Conservation (phyloP, 2,329 filamentous ascomycete species). For the Colletotrichum sp. region DNA sequence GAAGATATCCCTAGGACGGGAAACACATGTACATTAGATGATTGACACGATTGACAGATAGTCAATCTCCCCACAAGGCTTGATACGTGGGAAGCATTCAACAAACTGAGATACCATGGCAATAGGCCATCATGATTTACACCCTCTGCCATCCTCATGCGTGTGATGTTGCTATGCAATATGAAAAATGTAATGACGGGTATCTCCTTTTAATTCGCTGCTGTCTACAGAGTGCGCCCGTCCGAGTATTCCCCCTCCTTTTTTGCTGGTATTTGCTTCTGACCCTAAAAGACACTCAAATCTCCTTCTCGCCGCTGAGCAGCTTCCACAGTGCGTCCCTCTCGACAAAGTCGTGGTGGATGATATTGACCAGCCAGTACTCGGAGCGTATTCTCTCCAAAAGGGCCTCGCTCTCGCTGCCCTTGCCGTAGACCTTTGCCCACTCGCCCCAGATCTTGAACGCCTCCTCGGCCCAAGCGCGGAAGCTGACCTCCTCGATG, state of each 20-base stretch:
- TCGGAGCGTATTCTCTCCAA: constrained; percentile 72
- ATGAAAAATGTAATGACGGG: not conserved
- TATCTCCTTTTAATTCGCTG: constrained; percentile 2
- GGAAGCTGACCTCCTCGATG: constrained; percentile 93
- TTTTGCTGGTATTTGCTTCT: not conserved
- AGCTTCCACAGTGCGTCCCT: constrained; percentile 75
- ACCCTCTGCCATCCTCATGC: not conserved
- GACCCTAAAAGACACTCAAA: not conserved
- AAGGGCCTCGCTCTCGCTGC: constrained; percentile 72
- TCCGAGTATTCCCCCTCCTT: not conserved
- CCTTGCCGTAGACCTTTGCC: constrained; percentile 84
- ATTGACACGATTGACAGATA: not conserved
- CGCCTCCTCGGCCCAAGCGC: constrained; percentile 93
- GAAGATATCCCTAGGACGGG: not conserved
- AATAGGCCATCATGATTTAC: not conserved
- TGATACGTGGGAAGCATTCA: not conserved
- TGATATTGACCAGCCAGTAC: constrained; percentile 89
- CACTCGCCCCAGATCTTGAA: constrained; percentile 96
- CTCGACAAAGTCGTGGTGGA: constrained; percentile 80
- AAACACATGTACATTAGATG: not conserved
- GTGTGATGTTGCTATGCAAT: not conserved
- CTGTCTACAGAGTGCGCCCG: not conserved
- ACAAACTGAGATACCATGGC: constrained; percentile 10
- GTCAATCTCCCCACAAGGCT: not conserved
- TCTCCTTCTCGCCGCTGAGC: constrained; percentile 46